Evolutionary conservation across 1,139 yeast genomes (phyloP).

Genomic region (Pichia sp.): DNA sequence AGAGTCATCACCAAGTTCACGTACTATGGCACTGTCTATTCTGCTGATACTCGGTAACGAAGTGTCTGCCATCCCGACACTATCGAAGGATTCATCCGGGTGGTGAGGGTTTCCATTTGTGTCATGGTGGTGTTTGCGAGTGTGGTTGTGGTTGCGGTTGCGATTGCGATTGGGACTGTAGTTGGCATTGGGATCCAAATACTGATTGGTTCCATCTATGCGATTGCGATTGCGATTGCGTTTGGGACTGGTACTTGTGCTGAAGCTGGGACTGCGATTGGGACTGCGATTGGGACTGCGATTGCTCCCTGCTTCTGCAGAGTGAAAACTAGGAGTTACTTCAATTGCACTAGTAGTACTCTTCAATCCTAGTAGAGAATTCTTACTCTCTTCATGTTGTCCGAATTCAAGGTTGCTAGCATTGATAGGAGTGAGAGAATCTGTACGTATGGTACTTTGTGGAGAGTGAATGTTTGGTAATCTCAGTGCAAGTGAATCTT

Average conservation of each 20-base stretch:
- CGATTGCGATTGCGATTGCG: not conserved
- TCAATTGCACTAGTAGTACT: no score
- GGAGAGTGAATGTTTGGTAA: no score
- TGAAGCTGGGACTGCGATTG: not conserved
- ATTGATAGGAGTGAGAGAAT: not conserved
- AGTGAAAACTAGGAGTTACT: no score
- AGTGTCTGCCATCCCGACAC: not conserved
- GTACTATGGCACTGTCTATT: constrained; percentile 4
- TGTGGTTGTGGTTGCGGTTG: constrained; percentile 1
- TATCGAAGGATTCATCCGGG: not conserved
- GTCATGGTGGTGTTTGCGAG: not conserved
- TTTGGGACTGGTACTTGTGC: not conserved
- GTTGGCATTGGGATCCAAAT: not conserved
- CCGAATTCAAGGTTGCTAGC: not conserved
- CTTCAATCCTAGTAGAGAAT: no score
- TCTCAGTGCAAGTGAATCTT: no score
- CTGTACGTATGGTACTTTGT: no score
- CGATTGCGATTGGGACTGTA: not conserved
- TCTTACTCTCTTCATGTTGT: no score
- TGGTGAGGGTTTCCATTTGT: no score
- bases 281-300: not conserved
- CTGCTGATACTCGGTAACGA: not conserved
- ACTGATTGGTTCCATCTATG: not conserved
- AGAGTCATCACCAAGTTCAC: constrained; percentile 8
- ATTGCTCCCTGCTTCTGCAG: no score